Percentiles rank a stretch among this genome's conserved stretches.
These are phyloP conservation scores for Starmerella stigmatis DNA, from an alignment of 805 yeast species.

Conservation along the genomic window DNA sequence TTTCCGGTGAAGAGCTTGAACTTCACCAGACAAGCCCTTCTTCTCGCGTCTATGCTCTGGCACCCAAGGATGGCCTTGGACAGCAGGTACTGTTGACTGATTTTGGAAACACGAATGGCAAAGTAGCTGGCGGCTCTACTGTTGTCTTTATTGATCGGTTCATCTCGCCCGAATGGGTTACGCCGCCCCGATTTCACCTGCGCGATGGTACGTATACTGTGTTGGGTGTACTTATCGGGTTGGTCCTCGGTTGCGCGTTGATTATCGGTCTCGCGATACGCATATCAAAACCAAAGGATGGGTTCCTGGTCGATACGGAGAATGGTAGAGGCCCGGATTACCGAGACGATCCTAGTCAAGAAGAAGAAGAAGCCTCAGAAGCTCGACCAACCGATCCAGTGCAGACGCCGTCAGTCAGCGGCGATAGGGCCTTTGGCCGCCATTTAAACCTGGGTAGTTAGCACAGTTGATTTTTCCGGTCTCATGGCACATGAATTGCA, in stretches of 20 bases:
- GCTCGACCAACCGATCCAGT: slow-evolving; percentile 20
- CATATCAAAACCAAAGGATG: slow-evolving; percentile 15
- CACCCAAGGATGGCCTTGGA: slow-evolving; percentile 24
- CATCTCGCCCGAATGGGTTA: slow-evolving; percentile 30
- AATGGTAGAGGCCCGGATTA: slow-evolving; percentile 3
- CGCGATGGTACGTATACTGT: slow-evolving; percentile 27
- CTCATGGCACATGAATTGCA: too few relatives aligned
- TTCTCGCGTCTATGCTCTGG: slow-evolving; percentile 14
- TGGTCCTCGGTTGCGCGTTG: slow-evolving; percentile 14
- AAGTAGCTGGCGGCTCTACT: slow-evolving; percentile 21
- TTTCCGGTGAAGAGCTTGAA: slow-evolving; percentile 25
- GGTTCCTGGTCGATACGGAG: slow-evolving; percentile 6
- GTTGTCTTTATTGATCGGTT: slow-evolving; percentile 30
- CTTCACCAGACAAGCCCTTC: slow-evolving; percentile 21
- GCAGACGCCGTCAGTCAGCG: slow-evolving; percentile 24
- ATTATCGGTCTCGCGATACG: slow-evolving; percentile 12
- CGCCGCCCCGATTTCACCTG: slow-evolving; percentile 29
- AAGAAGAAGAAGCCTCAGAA: background rate
- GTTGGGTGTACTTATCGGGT: slow-evolving; percentile 23
- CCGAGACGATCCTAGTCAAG: slow-evolving; percentile 8
- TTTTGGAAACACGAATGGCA: slow-evolving; percentile 22
- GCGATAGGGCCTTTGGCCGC: slow-evolving; percentile 27
- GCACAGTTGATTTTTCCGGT: too few relatives aligned
- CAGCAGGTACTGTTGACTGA: slow-evolving; percentile 24
- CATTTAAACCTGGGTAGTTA: slow-evolving; percentile 24